A percentile compares a stretch with the other conserved stretches of the same genome.
phyloP scores from a whole-genome alignment of 805 yeast genomes.

The Wickerhamiella brachini region DNA sequence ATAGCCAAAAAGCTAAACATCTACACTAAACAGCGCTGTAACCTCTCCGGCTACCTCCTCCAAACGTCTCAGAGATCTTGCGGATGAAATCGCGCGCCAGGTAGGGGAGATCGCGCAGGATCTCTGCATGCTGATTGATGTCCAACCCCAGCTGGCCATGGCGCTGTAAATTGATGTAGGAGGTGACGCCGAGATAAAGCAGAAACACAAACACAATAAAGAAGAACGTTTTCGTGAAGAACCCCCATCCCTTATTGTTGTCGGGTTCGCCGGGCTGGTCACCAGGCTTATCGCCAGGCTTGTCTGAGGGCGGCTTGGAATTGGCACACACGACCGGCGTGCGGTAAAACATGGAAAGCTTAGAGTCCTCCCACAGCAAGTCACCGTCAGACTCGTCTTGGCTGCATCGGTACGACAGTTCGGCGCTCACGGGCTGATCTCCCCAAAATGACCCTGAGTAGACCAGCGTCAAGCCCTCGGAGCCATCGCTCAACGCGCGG shows the following conservation, averaged over 20 bases:
- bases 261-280: constrained; percentile 16
- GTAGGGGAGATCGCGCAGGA: constrained; percentile 52
- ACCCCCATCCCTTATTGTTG: constrained; percentile 47
- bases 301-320: constrained; percentile 12
- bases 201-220: constrained; percentile 57
- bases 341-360: constrained; percentile 11
- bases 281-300: constrained; percentile 10
- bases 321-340: constrained; percentile 17
- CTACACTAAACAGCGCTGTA: constrained; percentile 78
- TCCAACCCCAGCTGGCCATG: constrained; percentile 55
- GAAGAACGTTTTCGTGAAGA: constrained; percentile 73
- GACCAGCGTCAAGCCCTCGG: constrained; percentile 25
- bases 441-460: constrained; percentile 58
- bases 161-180: constrained; percentile 62
- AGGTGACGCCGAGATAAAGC: constrained; percentile 56
- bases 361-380: constrained; percentile 12
- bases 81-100: constrained; percentile 60
- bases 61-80: constrained; percentile 58
- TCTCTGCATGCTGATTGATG: constrained; percentile 26
- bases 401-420: constrained; percentile 21
- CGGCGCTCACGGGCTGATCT: constrained; percentile 26
- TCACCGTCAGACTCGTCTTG: constrained; percentile 1
- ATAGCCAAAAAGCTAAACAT: too few species aligned
- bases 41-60: constrained; percentile 65
- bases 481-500: constrained; percentile 12